phyloP scores from a whole-genome alignment of 108 stramenopile species.

The Discostella pseudostelligera region DNA sequence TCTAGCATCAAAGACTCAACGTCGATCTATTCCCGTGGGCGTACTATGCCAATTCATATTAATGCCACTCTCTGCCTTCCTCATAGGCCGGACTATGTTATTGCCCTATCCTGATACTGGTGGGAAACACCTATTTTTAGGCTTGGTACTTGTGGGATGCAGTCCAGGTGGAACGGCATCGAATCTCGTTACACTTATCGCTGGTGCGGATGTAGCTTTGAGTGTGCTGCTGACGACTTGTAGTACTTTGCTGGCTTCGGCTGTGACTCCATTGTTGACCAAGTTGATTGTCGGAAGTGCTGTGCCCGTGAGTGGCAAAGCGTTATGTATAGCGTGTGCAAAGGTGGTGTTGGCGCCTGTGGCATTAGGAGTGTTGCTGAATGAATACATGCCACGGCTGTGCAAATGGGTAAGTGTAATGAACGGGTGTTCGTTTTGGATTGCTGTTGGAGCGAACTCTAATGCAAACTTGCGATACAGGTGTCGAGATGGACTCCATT shows the following conservation, averaged over 20 bases:
- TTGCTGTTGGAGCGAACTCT: constrained; percentile 66
- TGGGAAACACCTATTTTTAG: constrained; percentile 64
- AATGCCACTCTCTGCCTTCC: constrained; percentile 84
- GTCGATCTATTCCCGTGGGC: constrained; percentile 77
- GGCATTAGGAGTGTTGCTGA: constrained; percentile 81
- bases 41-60: constrained; percentile 87
- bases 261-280: constrained; percentile 83
- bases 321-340: constrained; percentile 71
- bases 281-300: constrained; percentile 78
- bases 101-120: constrained; percentile 46
- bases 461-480: neutral
- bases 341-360: constrained; percentile 90
- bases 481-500: constrained; percentile 81
- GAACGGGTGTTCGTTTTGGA: constrained; percentile 33
- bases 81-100: constrained; percentile 66
- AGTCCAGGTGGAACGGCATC: constrained; percentile 94
- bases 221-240: constrained; percentile 85
- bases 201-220: constrained; percentile 93
- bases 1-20: constrained; percentile 32
- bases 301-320: constrained; percentile 65
- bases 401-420: constrained; percentile 40
- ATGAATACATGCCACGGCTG: constrained; percentile 59
- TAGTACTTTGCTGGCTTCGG: constrained; percentile 86
- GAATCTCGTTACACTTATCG: constrained; percentile 91
- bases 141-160: constrained; percentile 81